Evolutionary conservation across 2,329 filamentous ascomycete species (phyloP), one percentile per base, ranked within the genome.

Genomic region (Aspergillus ruber): DNA sequence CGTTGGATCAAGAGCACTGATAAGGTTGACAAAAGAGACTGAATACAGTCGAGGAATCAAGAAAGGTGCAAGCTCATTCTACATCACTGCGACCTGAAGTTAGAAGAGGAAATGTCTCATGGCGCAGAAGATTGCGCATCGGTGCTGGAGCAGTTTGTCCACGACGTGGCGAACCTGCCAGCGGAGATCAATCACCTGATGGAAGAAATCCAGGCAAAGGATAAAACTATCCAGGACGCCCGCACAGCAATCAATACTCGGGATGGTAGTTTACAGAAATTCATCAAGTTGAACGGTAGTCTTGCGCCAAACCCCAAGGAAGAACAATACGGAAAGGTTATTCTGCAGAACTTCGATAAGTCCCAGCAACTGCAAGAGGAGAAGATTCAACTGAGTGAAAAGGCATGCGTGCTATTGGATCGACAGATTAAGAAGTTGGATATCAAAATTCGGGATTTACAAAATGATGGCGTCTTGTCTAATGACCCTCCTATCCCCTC

Each of bases 121-220:
- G 65, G 68, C 38, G 69, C 75, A 36, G 81, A 84, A 56, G 82
- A 84, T 63, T 79, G 81, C 42, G 81, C 81, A 6, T 76, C 79
- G 6, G 79, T 84, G 13, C 66, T 85, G 41, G 82, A 85, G 60
- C 79, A 83, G 58, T 85, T 84, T 57, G 76, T 83, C 20, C 81
- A 85, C 58, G 81, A 85, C 74, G 79, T 69, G 40, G 72, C 73
- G 17, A 84, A 84, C 52, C 66, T 84, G 13, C 81, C 82, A 0
- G 80, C 79, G 2, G 82, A 85, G 59, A 80, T 85, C 42, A 79
- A 75, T 8, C 82, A 84, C 68, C 68, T 85, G 47, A 80, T 84
- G 63, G 82, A 85, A 57, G 82, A 85, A 57, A 82, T 84, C 39
- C 76, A 82, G 56, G 81, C 81, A 50, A 85, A 85, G 59, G 81